phyloP scores from a whole-genome alignment of 2,329 filamentous ascomycete species.

The Sclerotinia minor region DNA sequence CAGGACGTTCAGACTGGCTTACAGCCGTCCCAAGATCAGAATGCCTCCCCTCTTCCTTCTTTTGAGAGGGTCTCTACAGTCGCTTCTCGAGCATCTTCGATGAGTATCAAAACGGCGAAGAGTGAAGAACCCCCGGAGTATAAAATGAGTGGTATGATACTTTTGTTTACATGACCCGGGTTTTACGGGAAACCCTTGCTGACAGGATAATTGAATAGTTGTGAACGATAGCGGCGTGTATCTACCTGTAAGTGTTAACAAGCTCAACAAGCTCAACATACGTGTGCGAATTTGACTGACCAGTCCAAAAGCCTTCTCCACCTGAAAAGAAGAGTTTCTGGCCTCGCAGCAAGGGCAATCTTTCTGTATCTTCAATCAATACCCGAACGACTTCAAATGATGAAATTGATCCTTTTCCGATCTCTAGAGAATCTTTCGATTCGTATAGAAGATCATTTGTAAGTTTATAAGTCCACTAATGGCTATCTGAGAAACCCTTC shows the following conservation, averaged over 20 bases:
- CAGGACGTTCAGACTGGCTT: slow-evolving; percentile 43
- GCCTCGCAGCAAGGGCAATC: slow-evolving; percentile 53
- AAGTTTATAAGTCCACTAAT: slow-evolving; percentile 44
- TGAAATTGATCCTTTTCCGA: slow-evolving; percentile 91
- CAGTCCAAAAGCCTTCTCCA: slow-evolving; percentile 69
- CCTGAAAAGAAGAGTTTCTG: slow-evolving; percentile 82
- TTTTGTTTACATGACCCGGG: neutral
- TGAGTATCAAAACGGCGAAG: slow-evolving; percentile 61
- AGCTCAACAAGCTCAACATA: neutral
- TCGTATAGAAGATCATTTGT: slow-evolving; percentile 96
- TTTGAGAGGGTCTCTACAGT: slow-evolving; percentile 65
- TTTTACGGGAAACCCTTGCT: slow-evolving; percentile 25
- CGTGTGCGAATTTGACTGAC: slow-evolving; percentile 36
- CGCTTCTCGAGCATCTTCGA: slow-evolving; percentile 60
- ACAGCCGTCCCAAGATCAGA: slow-evolving; percentile 47
- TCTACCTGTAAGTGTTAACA: slow-evolving; percentile 68
- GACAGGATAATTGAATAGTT: slow-evolving; percentile 55
- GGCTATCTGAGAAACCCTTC: neutral
- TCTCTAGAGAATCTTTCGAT: slow-evolving; percentile 95
- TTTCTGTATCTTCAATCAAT: slow-evolving; percentile 55
- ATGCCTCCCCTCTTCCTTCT: slow-evolving; percentile 48
- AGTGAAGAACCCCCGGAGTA: slow-evolving; percentile 70
- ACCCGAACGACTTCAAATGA: slow-evolving; percentile 53
- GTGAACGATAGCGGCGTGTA: slow-evolving; percentile 96
- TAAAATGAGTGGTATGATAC: slow-evolving; percentile 73